A percentile compares a stretch with the other conserved stretches of the same genome.
phyloP scores from a whole-genome alignment of 179 eudicot genomes.

The Pouteria campechiana region DNA sequence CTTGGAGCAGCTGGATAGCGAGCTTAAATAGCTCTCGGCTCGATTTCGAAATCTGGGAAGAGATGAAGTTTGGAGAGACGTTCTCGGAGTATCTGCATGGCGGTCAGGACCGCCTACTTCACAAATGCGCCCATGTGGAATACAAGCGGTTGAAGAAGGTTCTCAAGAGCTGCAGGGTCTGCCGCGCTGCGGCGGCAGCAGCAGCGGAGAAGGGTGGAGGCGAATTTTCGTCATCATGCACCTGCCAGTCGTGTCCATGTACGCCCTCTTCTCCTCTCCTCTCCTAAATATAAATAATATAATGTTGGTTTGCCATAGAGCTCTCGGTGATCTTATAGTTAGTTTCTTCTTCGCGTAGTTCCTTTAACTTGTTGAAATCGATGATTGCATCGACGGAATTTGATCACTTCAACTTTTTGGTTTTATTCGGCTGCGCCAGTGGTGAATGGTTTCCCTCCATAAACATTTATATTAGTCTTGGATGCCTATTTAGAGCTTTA shows the following conservation, averaged over 20 bases:
- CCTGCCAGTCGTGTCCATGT: constrained; percentile 8
- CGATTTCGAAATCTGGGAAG: not conserved
- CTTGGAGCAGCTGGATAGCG: no score
- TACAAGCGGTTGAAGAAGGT: constrained; percentile 27
- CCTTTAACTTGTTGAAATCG: no score
- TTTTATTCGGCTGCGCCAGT: no score
- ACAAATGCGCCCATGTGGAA: constrained; percentile 20
- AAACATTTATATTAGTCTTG: no score
- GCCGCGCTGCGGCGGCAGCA: constrained; percentile 2
- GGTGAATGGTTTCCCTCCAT: no score
- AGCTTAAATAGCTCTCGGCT: no score
- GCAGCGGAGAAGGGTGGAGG: not conserved
- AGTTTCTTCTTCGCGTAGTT: not conserved
- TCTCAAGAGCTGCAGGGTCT: constrained; percentile 16
- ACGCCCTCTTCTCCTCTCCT: no score
- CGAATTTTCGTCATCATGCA: not conserved
- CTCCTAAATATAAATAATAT: no score
- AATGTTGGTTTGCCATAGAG: no score
- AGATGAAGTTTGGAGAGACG: constrained; percentile 26
- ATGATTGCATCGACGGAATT: no score
- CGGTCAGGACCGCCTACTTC: constrained; percentile 9
- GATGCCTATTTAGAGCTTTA: no score
- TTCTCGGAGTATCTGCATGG: constrained; percentile 18
- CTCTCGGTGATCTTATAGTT: not conserved
- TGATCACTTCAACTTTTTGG: no score